Evolutionary conservation across 345 rosid genomes (phyloP), one percentile per base, ranked within the genome.

Genomic region (Citrus reticulata): DNA sequence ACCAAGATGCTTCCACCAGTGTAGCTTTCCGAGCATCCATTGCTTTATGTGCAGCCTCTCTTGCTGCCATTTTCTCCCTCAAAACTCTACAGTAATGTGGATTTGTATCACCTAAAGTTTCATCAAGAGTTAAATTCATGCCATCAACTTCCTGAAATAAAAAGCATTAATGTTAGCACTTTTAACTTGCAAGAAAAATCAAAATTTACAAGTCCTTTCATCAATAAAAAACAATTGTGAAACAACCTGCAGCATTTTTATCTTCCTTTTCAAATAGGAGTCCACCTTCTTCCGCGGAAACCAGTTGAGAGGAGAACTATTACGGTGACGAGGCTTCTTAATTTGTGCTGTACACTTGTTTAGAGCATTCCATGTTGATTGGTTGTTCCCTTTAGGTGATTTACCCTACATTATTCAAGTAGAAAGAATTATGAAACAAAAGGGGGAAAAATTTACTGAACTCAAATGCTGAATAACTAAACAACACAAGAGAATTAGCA

Each of bases 1-100:
- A 92, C 98, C 99, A 94, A 74, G 99, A 94, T 62, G 97, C 95
- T 87, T 96, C 98, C 61, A 94, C 95, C 75, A 94, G 42, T 59
- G 97, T 98, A 82, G 97, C 98, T 82, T 92, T 96, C 10, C 93
- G 90, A 65, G 97, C 95, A 81, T 92, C 97, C 90, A 93, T 91
- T 74, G 97, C 99, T 39, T 78, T 84, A 51, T 90, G 77, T 51
- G 98, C 98, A 82, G 98, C 97, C 76, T 93, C 98, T 82, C 89
- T 88, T 39, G 93, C 97, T 64, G 95, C 98, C 79, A 96, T 96
- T 87, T 96, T 91, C 77, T 96, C 98, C 84, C 97, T 87, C 60
- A 93, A 73, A 40, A 96, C 97, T 84, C 87, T 91, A 22, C 89
- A 96, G 82, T 94, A 92, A 81, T 93, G 99, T 68, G 95, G 99